Base-by-base conservation (phyloP, 148 eudicot genomes). In the Fallopia convolvulus region DNA sequence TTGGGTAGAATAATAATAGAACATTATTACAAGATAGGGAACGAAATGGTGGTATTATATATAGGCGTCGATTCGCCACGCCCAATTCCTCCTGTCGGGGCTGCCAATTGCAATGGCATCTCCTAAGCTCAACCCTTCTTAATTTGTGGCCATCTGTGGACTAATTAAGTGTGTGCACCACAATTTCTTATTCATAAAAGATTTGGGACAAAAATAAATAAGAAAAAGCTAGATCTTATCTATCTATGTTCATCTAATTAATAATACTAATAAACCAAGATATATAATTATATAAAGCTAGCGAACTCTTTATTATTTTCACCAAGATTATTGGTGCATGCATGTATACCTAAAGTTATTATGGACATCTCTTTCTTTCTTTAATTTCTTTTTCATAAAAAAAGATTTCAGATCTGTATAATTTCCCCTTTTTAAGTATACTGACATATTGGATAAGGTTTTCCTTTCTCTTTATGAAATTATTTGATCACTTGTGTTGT, bases 21-120 rank as follows among this genome's bases (percentile, higher is more conserved):
- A 61, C 8, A 30, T 61, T 61, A 61, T 61, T 30, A 61, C 5
- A 8, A 10, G 71, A 5, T 15, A 65, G n/a, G 36, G n/a, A 13
- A 10, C n/a, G 33, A 30, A 65, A 30, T 68, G 46, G 72, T 39
- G 46, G 72, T 39, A n/a, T n/a, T n/a, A n/a, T n/a, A n/a, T n/a
- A 68, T 68, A 68, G 4, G 72, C 20, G 21, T 10, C 72, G 44
- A 39, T 39, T 68, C 72, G 72, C 72, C 72, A 68, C 44, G 44
- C 72, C 21, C 72, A 68, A 68, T 68, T 68, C 72, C 18, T 68
- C 20, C 44, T 68, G 72, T 68, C 72, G 42, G 72, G 72, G 20
- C 44, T 68, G 72, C 20, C 20, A 68, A 68, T 41, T 33, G 72
- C 42, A 68, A 39, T 8, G 20, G 46, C 72, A 68, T 68, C 72